Evolutionary conservation across 2,329 filamentous ascomycete genomes (phyloP).

Genomic region (Stachybotrys elegans): DNA sequence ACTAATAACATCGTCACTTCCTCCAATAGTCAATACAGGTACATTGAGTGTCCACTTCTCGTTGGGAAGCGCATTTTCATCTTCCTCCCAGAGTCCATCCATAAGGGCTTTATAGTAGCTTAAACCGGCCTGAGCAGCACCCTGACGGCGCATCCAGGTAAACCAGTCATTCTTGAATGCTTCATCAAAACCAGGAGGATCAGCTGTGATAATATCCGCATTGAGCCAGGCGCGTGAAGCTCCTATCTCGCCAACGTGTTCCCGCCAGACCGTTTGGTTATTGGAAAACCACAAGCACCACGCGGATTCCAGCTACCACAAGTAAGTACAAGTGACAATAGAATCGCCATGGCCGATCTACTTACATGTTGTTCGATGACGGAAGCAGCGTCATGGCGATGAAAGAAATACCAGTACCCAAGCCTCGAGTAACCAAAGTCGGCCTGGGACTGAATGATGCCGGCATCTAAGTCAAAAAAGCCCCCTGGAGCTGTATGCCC

Average conservation of each 20-base stretch:
- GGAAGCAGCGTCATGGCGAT: slow-evolving; percentile 10
- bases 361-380: slow-evolving; percentile 9
- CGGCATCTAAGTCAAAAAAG: slow-evolving; percentile 9
- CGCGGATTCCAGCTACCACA: slow-evolving; percentile 13
- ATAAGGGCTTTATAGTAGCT: too few relatives aligned
- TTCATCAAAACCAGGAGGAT: background rate
- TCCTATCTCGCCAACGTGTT: slow-evolving; percentile 8
- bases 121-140: background rate
- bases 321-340: background rate
- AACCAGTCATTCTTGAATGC: background rate
- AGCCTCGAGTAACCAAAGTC: slow-evolving; percentile 11
- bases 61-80: too few relatives aligned
- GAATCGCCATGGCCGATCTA: background rate
- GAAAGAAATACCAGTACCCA: slow-evolving; percentile 16
- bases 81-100: too few relatives aligned
- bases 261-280: slow-evolving; percentile 7
- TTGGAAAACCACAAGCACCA: slow-evolving; percentile 12
- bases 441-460: slow-evolving; percentile 7
- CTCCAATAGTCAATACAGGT: too few relatives aligned
- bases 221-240: slow-evolving; percentile 11
- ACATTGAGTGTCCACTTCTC: too few relatives aligned
- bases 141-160: background rate
- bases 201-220: background rate
- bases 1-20: too few relatives aligned
- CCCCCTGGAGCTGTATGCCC: slow-evolving; percentile 9